Base-by-base conservation (phyloP, 495 filamentous ascomycete species). In the Aspergillus conjunctus region DNA sequence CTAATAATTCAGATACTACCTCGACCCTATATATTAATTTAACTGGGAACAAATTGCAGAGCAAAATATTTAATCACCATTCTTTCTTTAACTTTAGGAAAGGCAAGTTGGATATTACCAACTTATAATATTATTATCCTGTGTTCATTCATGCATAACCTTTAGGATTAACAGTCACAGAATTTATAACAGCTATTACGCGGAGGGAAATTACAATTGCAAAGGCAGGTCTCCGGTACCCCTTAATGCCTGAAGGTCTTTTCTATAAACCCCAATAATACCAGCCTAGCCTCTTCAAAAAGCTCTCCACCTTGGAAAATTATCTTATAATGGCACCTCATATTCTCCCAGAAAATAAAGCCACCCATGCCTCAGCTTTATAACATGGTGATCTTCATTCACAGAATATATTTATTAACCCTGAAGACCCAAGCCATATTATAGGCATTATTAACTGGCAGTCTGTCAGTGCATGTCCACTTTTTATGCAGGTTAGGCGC, bases 371-470 rank as follows among this genome's bases (percentile, higher is more conserved):
- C n/a, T n/a, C n/a, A n/a, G n/a, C n/a, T n/a, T n/a, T n/a, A n/a
- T n/a, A n/a, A n/a, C n/a, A n/a, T n/a, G n/a, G 60, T 39, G 69
- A 69, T 61, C 60, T 71, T 14, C 57, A 71, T 54, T 54, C 48
- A 26, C 61, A 68, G 22, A 67, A 71, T 59, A 65, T 71, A 33
- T 67, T 71, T 52, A 66, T 71, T 55, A 62, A 69, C 54, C 61
- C 61, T 1, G 55, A 62, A 54, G 58, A 67, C 7, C 69, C 66
- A 57, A 55, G 21, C 32, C 55, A 51, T n/a, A 66, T 71, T 31
- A 4, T 62, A 4, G 66, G 67, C 20, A 67, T 69, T 26, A 65
- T 71, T 44, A 64, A 69, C 60, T 71, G 69, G 69, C 69, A 71
- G 57, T 67, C 61, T 34, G 46, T 57, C 44, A 65, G 64, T 55